Conservation (phyloP, 345 rosid species). For the Atalantia buxifolia region DNA sequence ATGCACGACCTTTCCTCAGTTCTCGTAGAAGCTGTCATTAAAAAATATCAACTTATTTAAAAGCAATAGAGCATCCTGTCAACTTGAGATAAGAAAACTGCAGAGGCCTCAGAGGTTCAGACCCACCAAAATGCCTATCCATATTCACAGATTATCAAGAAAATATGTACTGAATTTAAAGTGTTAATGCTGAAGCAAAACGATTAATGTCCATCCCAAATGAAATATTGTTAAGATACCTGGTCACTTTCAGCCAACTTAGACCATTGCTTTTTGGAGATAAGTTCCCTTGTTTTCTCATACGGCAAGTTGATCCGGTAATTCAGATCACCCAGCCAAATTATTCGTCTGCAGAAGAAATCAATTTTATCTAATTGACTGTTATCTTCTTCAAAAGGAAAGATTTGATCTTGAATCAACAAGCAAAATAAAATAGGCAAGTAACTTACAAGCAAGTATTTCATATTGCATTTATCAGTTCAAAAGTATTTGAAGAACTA, state of each 20-base stretch:
- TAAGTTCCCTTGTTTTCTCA: constrained; percentile 59
- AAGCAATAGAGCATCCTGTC: constrained; percentile 2
- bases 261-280: constrained; percentile 67
- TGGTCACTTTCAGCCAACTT: constrained; percentile 70
- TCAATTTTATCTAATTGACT: constrained; percentile 7
- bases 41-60: background rate
- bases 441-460: background rate
- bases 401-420: background rate
- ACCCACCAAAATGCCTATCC: background rate
- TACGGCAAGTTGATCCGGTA: constrained; percentile 78
- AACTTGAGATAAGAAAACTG: background rate
- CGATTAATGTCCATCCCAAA: background rate
- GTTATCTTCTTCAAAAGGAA: background rate
- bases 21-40: constrained; percentile 62
- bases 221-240: constrained; percentile 34
- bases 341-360: constrained; percentile 57
- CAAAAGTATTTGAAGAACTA: background rate
- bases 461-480: background rate
- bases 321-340: constrained; percentile 96
- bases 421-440: background rate
- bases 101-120: background rate
- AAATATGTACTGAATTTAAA: background rate
- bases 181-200: background rate
- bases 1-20: constrained; percentile 60
- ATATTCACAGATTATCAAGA: constrained; percentile 1